Conservation (phyloP, 768 basidiomycete species). For the Tephrocybe sp. region DNA sequence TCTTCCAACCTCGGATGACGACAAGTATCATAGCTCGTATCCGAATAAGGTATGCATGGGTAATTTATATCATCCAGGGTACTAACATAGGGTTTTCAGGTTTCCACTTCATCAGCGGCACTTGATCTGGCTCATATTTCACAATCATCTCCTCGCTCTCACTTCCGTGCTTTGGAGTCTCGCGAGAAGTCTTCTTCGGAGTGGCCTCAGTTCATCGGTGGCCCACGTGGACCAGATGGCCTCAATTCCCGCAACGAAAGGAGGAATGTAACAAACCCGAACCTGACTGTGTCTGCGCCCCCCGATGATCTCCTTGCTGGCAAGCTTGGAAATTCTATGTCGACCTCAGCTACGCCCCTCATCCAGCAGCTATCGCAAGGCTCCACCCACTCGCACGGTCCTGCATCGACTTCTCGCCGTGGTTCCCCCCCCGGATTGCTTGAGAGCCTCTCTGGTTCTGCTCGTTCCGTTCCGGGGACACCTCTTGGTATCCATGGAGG, state of each 20-base stretch:
- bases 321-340: slow-evolving; percentile 40
- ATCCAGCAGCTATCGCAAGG: slow-evolving; percentile 60
- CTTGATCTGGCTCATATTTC: slow-evolving; percentile 89
- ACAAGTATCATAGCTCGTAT: slow-evolving; percentile 71
- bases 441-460: slow-evolving; percentile 56
- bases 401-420: slow-evolving; percentile 59
- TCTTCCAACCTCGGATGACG: slow-evolving; percentile 84
- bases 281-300: slow-evolving; percentile 57
- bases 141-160: slow-evolving; percentile 70
- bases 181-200: slow-evolving; percentile 83
- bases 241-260: slow-evolving; percentile 55
- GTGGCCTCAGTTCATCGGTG: slow-evolving; percentile 87
- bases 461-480: slow-evolving; percentile 83
- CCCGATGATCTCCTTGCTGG: slow-evolving; percentile 45
- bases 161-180: slow-evolving; percentile 55
- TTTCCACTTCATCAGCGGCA: slow-evolving; percentile 88
- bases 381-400: slow-evolving; percentile 30
- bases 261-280: slow-evolving; percentile 73
- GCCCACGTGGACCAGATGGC: slow-evolving; percentile 59
- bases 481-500: slow-evolving; percentile 57
- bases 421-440: slow-evolving; percentile 69
- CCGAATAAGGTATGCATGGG: slow-evolving; percentile 55
- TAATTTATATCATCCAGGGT: not conserved
- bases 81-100: slow-evolving; percentile 32
- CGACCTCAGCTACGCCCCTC: slow-evolving; percentile 64